A percentile compares a stretch with the other conserved stretches of the same genome.
phyloP scores from a whole-genome alignment of 179 eudicot genomes.

The Amaranthus tricolor region DNA sequence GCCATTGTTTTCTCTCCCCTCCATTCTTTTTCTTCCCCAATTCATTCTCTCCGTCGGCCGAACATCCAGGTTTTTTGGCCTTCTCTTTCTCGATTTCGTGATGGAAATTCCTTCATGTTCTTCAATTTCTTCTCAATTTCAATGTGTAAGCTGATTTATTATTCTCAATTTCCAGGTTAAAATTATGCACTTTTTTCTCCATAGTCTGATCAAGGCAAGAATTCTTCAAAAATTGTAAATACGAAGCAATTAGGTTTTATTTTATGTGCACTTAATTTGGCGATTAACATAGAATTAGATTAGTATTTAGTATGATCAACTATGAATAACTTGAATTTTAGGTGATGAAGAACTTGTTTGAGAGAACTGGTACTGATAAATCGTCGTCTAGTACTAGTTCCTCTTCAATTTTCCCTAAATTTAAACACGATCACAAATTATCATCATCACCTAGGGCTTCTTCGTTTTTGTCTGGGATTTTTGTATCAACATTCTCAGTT shows the following conservation, averaged over 20 bases:
- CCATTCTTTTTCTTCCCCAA: not conserved
- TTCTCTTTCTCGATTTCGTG: not conserved
- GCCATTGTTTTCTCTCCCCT: conserved; percentile 7
- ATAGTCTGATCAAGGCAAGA: not conserved
- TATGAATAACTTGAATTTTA: conserved; percentile 36
- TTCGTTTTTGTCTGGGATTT: conserved; percentile 43
- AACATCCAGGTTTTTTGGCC: not conserved
- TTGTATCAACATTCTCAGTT: conserved; percentile 51
- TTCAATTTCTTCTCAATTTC: not conserved
- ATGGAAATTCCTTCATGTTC: not conserved
- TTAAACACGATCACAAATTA: conserved; percentile 39
- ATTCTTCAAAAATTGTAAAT: not conserved
- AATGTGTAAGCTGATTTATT: not conserved
- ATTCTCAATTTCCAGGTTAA: conserved; percentile 11
- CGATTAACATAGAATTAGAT: not conserved
- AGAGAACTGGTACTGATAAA: conserved; percentile 39
- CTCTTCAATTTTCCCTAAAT: conserved; percentile 37
- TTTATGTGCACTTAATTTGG: not conserved
- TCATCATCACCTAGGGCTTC: conserved; percentile 36
- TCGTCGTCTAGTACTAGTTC: conserved; percentile 36
- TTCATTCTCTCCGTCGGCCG: not conserved
- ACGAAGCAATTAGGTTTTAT: not conserved
- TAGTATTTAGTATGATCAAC: conserved; percentile 25
- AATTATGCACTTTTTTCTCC: not conserved
- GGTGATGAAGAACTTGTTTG: conserved; percentile 69